Conservation (phyloP, 140 eudicot species). For the Anethum foeniculum region DNA sequence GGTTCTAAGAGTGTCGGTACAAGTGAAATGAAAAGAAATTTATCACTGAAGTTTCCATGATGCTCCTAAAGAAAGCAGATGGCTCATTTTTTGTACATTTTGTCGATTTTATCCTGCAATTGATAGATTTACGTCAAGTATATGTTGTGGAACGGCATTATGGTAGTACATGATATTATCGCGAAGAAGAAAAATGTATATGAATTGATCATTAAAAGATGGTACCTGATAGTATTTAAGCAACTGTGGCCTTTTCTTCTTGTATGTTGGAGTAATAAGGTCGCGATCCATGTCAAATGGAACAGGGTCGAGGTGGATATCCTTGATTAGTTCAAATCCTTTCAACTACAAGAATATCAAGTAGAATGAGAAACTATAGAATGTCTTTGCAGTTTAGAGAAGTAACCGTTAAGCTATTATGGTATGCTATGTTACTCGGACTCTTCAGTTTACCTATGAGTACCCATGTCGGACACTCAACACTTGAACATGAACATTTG, state of each 20-base stretch:
- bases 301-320: constrained; percentile 72
- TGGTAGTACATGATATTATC: background rate
- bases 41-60: background rate
- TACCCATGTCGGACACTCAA: too few relatives aligned
- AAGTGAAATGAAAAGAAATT: background rate
- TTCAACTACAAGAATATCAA: constrained; percentile 49
- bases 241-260: constrained; percentile 94
- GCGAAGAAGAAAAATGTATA: background rate
- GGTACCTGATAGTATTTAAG: constrained; percentile 74
- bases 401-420: background rate
- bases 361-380: background rate
- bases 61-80: background rate
- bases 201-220: background rate
- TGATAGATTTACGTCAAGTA: background rate
- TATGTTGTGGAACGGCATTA: background rate
- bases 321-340: constrained; percentile 83
- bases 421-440: too few relatives aligned
- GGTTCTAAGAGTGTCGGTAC: background rate
- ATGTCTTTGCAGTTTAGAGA: background rate
- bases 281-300: constrained; percentile 93
- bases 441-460: too few relatives aligned
- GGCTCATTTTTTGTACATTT: constrained; percentile 37
- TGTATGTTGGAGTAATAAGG: constrained; percentile 83
- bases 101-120: constrained; percentile 43
- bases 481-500: too few relatives aligned